A percentile compares a stretch with the other conserved stretches of the same genome.
These are phyloP conservation scores for Coemansia sp. DNA, from an alignment of 192 early-diverging fungal genomes.

Conservation along the genomic window DNA sequence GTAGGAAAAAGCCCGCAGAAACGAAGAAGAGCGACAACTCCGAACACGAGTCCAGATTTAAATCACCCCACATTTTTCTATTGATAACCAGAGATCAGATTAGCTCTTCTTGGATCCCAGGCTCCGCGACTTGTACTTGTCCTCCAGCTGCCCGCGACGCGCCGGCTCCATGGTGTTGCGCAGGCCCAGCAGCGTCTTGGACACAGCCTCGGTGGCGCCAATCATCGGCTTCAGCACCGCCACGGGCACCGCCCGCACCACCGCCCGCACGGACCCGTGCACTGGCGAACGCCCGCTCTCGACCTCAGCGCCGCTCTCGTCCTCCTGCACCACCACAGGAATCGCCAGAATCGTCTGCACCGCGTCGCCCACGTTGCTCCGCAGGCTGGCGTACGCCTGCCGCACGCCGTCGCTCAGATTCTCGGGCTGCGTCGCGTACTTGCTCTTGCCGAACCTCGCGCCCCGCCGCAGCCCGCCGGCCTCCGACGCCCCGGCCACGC, in stretches of 20 bases:
- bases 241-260: slow-evolving; percentile 68
- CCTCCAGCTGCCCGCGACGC: slow-evolving; percentile 71
- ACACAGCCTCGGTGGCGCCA: slow-evolving; percentile 87
- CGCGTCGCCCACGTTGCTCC: slow-evolving; percentile 75
- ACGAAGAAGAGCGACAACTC: neutral
- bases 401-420: slow-evolving; percentile 82
- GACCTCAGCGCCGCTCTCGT: slow-evolving; percentile 13
- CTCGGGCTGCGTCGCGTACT: slow-evolving; percentile 80
- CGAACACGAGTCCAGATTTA: no score
- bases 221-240: slow-evolving; percentile 95
- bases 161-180: slow-evolving; percentile 87
- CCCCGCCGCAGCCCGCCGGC: slow-evolving; percentile 6
- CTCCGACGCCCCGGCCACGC: slow-evolving; percentile 5
- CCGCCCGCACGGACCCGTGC: slow-evolving; percentile 46
- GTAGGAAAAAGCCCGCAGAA: neutral
- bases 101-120: slow-evolving; percentile 32
- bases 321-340: slow-evolving; percentile 77
- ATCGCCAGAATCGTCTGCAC: slow-evolving; percentile 87
- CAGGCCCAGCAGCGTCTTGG: slow-evolving; percentile 85
- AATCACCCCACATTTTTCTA: no score
- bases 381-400: slow-evolving; percentile 75
- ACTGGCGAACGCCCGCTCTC: slow-evolving; percentile 52
- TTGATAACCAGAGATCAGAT: neutral
- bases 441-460: slow-evolving; percentile 58
- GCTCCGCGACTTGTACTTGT: slow-evolving; percentile 56